Percentiles rank a stretch among this genome's conserved stretches.
Conservation (phyloP, 345 rosid species). For the Sisymbrium irio region DNA sequence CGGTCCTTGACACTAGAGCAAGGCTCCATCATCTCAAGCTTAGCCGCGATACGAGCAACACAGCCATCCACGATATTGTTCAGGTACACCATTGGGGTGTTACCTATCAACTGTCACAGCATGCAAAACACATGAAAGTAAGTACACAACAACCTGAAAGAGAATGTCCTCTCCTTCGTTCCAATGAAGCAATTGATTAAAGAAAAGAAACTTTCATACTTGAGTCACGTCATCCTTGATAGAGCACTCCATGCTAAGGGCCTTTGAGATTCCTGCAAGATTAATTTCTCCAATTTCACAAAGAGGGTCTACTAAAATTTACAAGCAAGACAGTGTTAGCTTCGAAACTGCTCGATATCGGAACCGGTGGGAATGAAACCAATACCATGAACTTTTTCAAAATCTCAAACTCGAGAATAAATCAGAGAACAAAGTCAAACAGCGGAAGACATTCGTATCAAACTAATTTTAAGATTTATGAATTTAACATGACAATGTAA, state of each 20-base stretch:
- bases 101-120: conserved; percentile 50
- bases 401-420: background rate
- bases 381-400: background rate
- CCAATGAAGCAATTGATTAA: background rate
- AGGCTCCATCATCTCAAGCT: conserved; percentile 64
- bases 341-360: background rate
- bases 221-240: conserved; percentile 63
- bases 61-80: conserved; percentile 60
- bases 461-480: background rate
- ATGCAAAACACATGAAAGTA: background rate
- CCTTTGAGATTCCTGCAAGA: background rate
- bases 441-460: background rate
- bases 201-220: conserved; percentile 23
- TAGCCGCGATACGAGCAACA: conserved; percentile 57
- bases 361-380: background rate
- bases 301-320: background rate
- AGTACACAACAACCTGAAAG: background rate
- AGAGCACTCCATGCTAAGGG: conserved; percentile 21
- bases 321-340: background rate
- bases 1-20: conserved; percentile 54
- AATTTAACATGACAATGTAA: background rate
- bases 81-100: conserved; percentile 60
- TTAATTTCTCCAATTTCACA: background rate
- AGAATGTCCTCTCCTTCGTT: background rate
- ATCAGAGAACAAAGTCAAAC: background rate